These are phyloP conservation scores for Fusarium sp. DNA, from an alignment of 2,329 filamentous ascomycete species.

Conservation along the genomic window DNA sequence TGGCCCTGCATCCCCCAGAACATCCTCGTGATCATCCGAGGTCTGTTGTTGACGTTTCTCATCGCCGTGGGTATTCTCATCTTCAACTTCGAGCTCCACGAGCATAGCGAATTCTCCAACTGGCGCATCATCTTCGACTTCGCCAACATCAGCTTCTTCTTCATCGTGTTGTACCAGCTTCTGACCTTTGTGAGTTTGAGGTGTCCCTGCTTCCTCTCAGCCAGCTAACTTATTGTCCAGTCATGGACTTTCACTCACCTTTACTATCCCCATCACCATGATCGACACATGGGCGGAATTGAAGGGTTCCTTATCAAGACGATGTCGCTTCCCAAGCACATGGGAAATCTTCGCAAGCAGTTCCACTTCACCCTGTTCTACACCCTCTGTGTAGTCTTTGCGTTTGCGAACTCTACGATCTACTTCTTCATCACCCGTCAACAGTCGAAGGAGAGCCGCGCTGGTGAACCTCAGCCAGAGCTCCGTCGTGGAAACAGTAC, in stretches of 20 bases:
- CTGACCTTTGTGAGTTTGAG: conserved; percentile 58
- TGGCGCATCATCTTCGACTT: conserved; percentile 64
- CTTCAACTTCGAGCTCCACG: conserved; percentile 59
- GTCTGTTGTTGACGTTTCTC: conserved; percentile 58
- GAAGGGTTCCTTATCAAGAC: conserved; percentile 54
- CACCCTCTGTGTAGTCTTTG: conserved; percentile 58
- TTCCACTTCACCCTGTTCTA: conserved; percentile 65
- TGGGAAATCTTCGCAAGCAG: conserved; percentile 55
- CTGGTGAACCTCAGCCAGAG: conserved; percentile 21
- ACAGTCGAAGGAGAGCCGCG: conserved; percentile 40
- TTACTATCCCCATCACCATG: conserved; percentile 58
- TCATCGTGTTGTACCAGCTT: conserved; percentile 60
- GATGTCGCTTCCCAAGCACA: conserved; percentile 61
- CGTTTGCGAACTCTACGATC: conserved; percentile 62
- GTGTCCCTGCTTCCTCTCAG: background rate
- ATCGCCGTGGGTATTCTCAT: conserved; percentile 56
- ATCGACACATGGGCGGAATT: conserved; percentile 50
- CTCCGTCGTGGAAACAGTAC: conserved; percentile 18
- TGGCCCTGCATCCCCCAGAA: conserved; percentile 62
- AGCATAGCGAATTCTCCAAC: conserved; percentile 53
- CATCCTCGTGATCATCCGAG: conserved; percentile 58
- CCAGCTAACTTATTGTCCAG: conserved; percentile 46
- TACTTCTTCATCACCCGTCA: conserved; percentile 61
- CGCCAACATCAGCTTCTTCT: conserved; percentile 57
- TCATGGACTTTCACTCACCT: conserved; percentile 66